These are phyloP conservation scores for Oryza officinalis DNA, from an alignment of 176 grass and related monocot genomes.

Conservation along the genomic window DNA sequence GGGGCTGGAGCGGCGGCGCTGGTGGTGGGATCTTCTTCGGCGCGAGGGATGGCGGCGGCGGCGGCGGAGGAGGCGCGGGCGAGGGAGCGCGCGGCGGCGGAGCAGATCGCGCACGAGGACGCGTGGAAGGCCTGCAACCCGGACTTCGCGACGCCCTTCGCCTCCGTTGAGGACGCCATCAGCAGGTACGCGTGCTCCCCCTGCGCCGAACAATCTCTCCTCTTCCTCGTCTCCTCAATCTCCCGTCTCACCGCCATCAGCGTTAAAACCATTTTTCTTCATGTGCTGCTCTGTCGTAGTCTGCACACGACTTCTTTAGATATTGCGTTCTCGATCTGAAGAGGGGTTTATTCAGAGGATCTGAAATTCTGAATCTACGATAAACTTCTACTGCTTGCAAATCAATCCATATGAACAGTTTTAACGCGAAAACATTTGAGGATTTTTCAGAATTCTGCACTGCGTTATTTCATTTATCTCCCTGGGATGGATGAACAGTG, in stretches of 20 bases:
- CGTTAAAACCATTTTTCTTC: background rate
- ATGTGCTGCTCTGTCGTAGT: background rate
- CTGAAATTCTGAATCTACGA: background rate
- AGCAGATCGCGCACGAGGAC: constrained; percentile 61
- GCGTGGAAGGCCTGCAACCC: constrained; percentile 59
- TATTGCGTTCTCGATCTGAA: background rate
- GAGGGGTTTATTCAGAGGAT: background rate
- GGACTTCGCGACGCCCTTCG: constrained; percentile 58
- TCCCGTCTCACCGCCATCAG: background rate
- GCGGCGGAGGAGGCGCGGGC: background rate
- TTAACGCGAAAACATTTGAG: too few relatives aligned
- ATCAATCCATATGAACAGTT: background rate
- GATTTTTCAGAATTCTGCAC: background rate
- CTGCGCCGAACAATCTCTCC: background rate
- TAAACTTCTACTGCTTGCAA: too few relatives aligned
- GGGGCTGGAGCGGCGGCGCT: background rate
- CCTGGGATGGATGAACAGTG: too few relatives aligned
- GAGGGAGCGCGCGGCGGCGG: constrained; percentile 26
- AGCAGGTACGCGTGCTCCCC: constrained; percentile 39
- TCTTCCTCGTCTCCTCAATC: too few relatives aligned
- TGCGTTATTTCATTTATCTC: too few relatives aligned
- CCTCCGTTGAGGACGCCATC: constrained; percentile 66
- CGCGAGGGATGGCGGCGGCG: background rate
- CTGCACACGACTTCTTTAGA: background rate
- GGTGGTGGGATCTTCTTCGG: too few relatives aligned